These are phyloP conservation scores for Mrakia hoshinonis DNA, from an alignment of 768 basidiomycete genomes.

Conservation along the genomic window DNA sequence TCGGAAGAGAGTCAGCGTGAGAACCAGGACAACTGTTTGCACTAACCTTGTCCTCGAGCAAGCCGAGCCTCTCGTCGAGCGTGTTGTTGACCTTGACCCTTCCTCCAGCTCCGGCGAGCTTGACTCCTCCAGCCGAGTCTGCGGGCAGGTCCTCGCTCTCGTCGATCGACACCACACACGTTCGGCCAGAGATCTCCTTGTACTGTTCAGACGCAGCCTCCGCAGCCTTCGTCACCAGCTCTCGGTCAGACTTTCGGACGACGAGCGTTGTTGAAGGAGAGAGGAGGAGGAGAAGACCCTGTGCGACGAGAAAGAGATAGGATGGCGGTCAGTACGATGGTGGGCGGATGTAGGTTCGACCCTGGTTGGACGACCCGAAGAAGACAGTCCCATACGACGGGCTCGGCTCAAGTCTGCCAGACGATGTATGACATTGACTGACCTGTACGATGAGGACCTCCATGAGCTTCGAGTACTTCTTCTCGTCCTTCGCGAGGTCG, in stretches of 20 bases:
- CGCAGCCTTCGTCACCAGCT: conserved; percentile 55
- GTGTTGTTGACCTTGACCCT: conserved; percentile 91
- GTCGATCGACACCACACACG: conserved; percentile 54
- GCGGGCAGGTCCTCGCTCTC: conserved; percentile 50
- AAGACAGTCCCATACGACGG: background rate
- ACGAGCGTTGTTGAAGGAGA: conserved; percentile 62
- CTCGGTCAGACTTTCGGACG: conserved; percentile 59
- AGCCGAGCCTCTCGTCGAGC: conserved; percentile 75
- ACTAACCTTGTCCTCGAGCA: conserved; percentile 80
- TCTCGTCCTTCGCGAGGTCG: conserved; percentile 56
- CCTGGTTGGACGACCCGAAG: background rate
- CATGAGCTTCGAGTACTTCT: conserved; percentile 69
- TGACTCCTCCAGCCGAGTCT: conserved; percentile 80
- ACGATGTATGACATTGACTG: too few relatives aligned
- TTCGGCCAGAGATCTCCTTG: conserved; percentile 66
- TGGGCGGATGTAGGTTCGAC: background rate
- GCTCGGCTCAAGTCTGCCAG: too few relatives aligned
- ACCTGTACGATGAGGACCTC: conserved; percentile 74
- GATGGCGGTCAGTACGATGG: background rate
- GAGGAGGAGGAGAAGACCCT: conserved; percentile 70
- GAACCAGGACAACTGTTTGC: background rate
- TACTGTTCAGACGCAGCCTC: conserved; percentile 58
- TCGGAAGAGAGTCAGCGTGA: background rate
- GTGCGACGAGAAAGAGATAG: conserved; percentile 3
- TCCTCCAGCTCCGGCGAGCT: conserved; percentile 58